Base-by-base conservation (phyloP, 805 yeast genomes). In the Lipomyces japonicus region DNA sequence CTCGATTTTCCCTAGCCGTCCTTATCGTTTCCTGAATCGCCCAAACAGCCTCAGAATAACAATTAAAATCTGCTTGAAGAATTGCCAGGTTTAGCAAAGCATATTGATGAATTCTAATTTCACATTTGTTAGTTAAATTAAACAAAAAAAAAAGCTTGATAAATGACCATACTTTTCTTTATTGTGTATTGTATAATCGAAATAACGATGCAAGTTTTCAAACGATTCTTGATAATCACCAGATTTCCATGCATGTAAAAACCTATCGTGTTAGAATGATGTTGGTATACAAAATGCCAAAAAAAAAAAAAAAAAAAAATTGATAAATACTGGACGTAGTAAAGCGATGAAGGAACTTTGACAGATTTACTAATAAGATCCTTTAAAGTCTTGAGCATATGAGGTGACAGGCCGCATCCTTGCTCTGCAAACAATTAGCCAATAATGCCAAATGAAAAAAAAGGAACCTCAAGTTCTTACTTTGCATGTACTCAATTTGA, bases 11-110 rank as follows among this genome's bases (percentile, higher is more conserved):
- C 58, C 96, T 71, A 0, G 96, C 96, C 2, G 89, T 88, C 4
- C 84, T 74, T 2, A 88, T 84, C 0, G 96, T 93, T 64, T 89
- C 96, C 55, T 84, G 87, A 6, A 88, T 84, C 1, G 95, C 83
- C 39, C 48, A 44, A 5, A 87, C 64, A 0, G 96, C 95, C 51
- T 83, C 83, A 10, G 74, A 75, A 55, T 77, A 76, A 48, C 81
- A 80, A 25, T 81, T 80, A 63, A 84, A 85, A 44, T 76, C 77
- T 21, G 83, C 81, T 57, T 86, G 88, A 36, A 86, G 68, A 0
- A 85, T 73, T 0, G 93, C 95, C 42, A 84, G 68, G 2, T 85
- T 81, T 18, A 86, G 71, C 28, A 87, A 69, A 0, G 95, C 90
- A 64, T 83, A 82, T 62, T 86, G 95, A 61, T 85, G 86, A 57